A percentile compares a stretch with the other conserved stretches of the same genome.
phyloP scores from a whole-genome alignment of 306 rosid genomes.

The Gastrolobium villosum region DNA sequence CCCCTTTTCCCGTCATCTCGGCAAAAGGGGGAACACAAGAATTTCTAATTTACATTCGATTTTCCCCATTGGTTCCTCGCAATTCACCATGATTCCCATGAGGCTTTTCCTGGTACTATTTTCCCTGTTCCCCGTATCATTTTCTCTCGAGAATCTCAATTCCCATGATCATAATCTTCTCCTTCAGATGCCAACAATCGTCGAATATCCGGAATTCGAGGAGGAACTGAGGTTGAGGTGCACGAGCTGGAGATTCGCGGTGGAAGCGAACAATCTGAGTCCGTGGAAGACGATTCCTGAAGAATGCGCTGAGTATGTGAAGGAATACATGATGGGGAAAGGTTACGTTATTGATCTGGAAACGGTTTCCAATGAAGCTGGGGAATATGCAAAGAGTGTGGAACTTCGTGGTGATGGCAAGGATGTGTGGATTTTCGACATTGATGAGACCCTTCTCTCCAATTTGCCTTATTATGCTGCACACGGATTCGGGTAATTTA shows the following conservation, averaged over 20 bases:
- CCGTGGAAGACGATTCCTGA: conserved; percentile 77
- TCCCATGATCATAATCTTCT: background rate
- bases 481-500: conserved; percentile 79
- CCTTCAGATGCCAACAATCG: conserved; percentile 67
- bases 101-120: conserved; percentile 30
- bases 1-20: too few species aligned
- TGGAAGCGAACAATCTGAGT: conserved; percentile 75
- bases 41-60: background rate
- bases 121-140: conserved; percentile 51
- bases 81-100: background rate
- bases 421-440: conserved; percentile 87
- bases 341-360: conserved; percentile 67
- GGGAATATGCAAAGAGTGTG: conserved; percentile 61
- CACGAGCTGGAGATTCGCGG: conserved; percentile 86
- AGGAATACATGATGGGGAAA: conserved; percentile 66
- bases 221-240: conserved; percentile 64
- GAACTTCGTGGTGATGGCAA: conserved; percentile 68
- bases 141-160: conserved; percentile 55
- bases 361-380: conserved; percentile 72
- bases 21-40: too few species aligned
- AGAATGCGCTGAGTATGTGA: conserved; percentile 75
- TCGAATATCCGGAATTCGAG: conserved; percentile 56
- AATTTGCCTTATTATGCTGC: conserved; percentile 86
- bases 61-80: background rate
- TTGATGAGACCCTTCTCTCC: conserved; percentile 90